phyloP scores from a whole-genome alignment of 2,329 filamentous ascomycete genomes.

The Sphaerulina populicola region DNA sequence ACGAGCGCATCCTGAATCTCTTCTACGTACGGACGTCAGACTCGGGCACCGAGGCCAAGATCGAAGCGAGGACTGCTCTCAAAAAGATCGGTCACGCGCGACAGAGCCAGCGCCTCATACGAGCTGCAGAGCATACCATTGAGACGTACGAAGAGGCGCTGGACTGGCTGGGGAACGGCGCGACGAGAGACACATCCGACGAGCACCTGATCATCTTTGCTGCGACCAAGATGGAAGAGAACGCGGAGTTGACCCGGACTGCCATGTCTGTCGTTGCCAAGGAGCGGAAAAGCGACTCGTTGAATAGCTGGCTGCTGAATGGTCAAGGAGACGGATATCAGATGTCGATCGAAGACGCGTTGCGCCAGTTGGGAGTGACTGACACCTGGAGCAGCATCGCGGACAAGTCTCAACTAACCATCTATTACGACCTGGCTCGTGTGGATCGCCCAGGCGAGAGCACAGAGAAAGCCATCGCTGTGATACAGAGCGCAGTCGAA shows the following conservation, averaged over 20 bases:
- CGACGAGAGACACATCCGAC: conserved; percentile 40
- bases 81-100: conserved; percentile 53
- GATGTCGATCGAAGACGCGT: conserved; percentile 51
- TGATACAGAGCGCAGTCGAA: conserved; percentile 26
- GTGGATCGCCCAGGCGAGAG: conserved; percentile 25
- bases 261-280: conserved; percentile 54
- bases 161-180: conserved; percentile 50
- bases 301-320: conserved; percentile 47
- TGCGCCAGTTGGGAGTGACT: conserved; percentile 37
- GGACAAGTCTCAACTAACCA: conserved; percentile 19
- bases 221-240: conserved; percentile 48
- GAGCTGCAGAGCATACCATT: conserved; percentile 50
- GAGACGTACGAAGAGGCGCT: conserved; percentile 58
- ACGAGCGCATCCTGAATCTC: conserved; percentile 54
- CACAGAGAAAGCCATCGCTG: conserved; percentile 31
- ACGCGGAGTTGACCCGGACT: conserved; percentile 45
- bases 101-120: conserved; percentile 50
- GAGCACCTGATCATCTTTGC: conserved; percentile 52
- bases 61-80: conserved; percentile 49
- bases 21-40: conserved; percentile 54
- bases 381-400: conserved; percentile 20
- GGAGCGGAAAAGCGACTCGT: conserved; percentile 46
- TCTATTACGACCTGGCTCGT: conserved; percentile 23
- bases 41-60: conserved; percentile 46
- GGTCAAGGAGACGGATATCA: conserved; percentile 43